Base-by-base conservation (phyloP, 306 rosid species). In the Trifolium subterraneum region DNA sequence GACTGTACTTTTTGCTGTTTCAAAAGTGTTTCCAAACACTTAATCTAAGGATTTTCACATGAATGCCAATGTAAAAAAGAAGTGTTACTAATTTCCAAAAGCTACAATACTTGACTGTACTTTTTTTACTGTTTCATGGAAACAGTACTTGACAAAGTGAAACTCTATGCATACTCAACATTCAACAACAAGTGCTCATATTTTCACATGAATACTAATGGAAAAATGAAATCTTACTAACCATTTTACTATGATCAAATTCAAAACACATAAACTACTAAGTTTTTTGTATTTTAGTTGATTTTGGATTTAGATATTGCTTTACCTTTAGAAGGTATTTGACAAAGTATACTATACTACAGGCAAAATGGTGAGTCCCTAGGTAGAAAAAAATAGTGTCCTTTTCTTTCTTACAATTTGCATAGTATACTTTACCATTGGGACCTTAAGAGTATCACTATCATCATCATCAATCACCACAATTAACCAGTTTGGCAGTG, bases 401-500 rank as follows among this genome's bases (percentile, higher is more conserved):
- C 42, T 2, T 2, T 10, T 41, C 6, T 59, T 38, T 35, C 6
- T 68, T 25, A 65, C 41, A 66, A 19, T 59, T 59, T 81, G 73
- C 78, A 36, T 36, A 29, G 33, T 29, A 70, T 48, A 18, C 60
- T 59, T 56, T 69, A 68, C 51, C 51, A 69, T 62, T 18, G 64
- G 58, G 54, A 41, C 63, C 38, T 41, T 41, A 10, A 39, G 73
- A 75, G 71, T 61, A 75, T 29, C 73, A 63, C 18, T 15, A 42
- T 27, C 72, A 16, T 29, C 31, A 33, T 33, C 36, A 59, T 19
- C 64, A 27, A 27, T 55, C 64, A 64, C 55, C 74, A 64, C 70
- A 33, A 52, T 56, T 10, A 39, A 36, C 72, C 36, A 22, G 79
- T 74, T 73, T 64, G 73, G 51, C 44, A 55, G 27, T 15, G 11